Conservation (phyloP, 306 rosid species). For the Cucumis melo region DNA sequence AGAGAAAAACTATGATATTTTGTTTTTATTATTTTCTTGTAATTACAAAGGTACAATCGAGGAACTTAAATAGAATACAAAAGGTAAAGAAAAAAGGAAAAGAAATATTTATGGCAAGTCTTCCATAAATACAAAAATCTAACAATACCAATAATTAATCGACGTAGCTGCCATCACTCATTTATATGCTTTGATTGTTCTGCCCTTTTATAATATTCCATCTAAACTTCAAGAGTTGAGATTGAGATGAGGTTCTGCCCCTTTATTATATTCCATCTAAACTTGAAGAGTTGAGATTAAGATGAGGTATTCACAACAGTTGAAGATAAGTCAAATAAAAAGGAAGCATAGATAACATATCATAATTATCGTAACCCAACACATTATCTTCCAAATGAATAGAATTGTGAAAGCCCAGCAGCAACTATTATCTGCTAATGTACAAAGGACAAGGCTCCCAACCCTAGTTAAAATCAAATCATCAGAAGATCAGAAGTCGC, state of each 20-base stretch:
- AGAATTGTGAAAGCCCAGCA: not conserved
- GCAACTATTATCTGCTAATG: not conserved
- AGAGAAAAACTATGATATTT: no score
- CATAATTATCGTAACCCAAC: not conserved
- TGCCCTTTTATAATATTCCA: not conserved
- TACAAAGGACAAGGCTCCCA: not conserved
- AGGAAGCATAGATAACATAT: not conserved
- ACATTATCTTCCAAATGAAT: not conserved
- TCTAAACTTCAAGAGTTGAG: not conserved
- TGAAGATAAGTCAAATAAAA: not conserved
- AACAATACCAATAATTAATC: no score
- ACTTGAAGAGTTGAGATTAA: not conserved
- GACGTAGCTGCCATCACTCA: no score
- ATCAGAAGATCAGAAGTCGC: not conserved
- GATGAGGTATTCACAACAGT: not conserved
- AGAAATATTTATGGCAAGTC: no score
- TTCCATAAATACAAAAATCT: no score
- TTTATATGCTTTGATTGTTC: no score
- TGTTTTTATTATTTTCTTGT: no score
- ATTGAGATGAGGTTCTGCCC: not conserved
- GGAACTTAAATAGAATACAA: no score
- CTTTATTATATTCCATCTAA: not conserved
- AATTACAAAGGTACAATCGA: no score
- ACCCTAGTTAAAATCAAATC: not conserved
- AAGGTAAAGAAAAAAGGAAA: no score